Evolutionary conservation across 1,139 yeast genomes (phyloP), one percentile per base, ranked within the genome.

Genomic region (Magnusiomyces ingens): DNA sequence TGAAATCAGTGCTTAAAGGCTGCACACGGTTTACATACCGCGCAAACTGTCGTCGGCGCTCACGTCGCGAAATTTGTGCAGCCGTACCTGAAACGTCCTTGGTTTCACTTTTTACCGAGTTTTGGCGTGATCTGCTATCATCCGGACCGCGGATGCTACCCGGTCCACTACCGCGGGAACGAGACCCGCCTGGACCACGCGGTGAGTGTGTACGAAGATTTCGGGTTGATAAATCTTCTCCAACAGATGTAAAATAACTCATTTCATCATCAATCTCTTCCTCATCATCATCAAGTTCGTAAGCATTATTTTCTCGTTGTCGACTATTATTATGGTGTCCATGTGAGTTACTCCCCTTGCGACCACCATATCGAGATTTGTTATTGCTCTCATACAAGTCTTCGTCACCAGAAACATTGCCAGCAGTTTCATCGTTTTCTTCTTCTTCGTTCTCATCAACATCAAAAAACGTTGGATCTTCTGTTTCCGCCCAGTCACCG

Each of bases 1-100:
- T 69, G 0, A 94, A 82, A 56, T 84, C 84, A 36, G 82, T 75
- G 0, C 91, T 78, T 10, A 75, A 71, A 0, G 94, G 91, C 44
- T 75, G 75, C 47, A 88, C 78, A 54, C 67, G 63, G 41, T 66
- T 54, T 18, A 52, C 43, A 46, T 57, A 57, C 15, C 35, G 52
- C 36, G 43, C 54, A 22, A 49, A 45, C 18, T 52, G 26, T 18
- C 36, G 18, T n/a, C 37, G 22, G 8, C 19, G 17, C 12, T 46
- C 49, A 15, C 22, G 41, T 26, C 32, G 32, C 32, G 32, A 26
- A 26, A 26, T 26, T 26, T 26, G 32, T 26, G 32, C 32, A 36
- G 37, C 36, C 10, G 19, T 18, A n/a, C 10, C 17, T 17, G 38
- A 29, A 35, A 32, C 35, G 13, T 44, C 19, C 32, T 26, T 26